A percentile compares a stretch with the other conserved stretches of the same genome.
phyloP scores from a whole-genome alignment of 352 stramenopile species.

The Pythium dissimile region DNA sequence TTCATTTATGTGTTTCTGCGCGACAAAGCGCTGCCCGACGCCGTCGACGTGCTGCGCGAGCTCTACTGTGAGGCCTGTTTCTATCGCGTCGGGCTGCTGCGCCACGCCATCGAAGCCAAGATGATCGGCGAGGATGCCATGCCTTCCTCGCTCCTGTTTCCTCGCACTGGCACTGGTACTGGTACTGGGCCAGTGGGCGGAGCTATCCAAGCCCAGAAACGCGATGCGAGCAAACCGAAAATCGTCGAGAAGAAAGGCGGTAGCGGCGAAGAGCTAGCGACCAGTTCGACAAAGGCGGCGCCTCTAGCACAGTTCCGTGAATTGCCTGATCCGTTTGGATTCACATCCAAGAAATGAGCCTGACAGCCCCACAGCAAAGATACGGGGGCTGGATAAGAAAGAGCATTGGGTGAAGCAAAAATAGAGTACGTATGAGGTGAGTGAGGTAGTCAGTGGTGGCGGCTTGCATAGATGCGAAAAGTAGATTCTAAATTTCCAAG shows the following conservation, averaged over 20 bases:
- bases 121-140: constrained; percentile 62
- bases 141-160: constrained; percentile 11
- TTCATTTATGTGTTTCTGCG: constrained; percentile 67
- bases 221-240: constrained; percentile 7
- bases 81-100: constrained; percentile 67
- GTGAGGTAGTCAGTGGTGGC: background rate
- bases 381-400: constrained; percentile 4
- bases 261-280: background rate
- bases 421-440: constrained; percentile 6
- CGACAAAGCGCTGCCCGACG: constrained; percentile 55
- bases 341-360: constrained; percentile 49
- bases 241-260: constrained; percentile 33
- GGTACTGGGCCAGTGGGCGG: no score
- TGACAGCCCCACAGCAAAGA: no score
- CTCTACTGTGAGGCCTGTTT: constrained; percentile 78
- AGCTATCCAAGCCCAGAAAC: no score
- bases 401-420: constrained; percentile 8
- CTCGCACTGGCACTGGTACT: background rate
- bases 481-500: no score
- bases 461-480: background rate
- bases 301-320: constrained; percentile 26
- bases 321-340: constrained; percentile 64
- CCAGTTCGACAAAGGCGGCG: background rate
- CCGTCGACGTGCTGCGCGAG: constrained; percentile 58
- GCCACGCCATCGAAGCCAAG: constrained; percentile 72